These are phyloP conservation scores for Chytridiales sp. DNA, from an alignment of 371 early-diverging fungal species.

Conservation along the genomic window DNA sequence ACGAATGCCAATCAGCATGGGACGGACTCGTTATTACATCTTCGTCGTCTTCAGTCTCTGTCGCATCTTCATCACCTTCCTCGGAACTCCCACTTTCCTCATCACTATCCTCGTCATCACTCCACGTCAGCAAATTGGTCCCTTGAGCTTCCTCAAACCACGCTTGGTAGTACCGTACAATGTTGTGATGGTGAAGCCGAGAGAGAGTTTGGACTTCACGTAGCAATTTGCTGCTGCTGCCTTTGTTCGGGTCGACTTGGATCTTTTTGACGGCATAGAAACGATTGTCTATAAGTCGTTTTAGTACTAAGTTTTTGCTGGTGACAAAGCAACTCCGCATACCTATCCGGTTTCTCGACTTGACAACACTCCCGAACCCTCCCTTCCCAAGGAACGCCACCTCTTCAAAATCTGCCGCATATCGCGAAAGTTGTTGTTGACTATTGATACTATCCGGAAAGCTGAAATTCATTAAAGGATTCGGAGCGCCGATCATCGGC, in stretches of 20 bases:
- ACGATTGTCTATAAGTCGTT: conserved; percentile 77
- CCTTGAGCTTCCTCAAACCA: conserved; percentile 66
- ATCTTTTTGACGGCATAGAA: conserved; percentile 90
- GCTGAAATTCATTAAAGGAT: no score
- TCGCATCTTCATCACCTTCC: conserved; percentile 4
- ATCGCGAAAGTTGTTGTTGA: no score
- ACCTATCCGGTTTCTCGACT: conserved; percentile 71
- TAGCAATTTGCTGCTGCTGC: conserved; percentile 75
- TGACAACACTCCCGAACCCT: conserved; percentile 93
- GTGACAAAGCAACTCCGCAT: neutral
- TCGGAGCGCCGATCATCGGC: no score
- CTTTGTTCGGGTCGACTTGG: conserved; percentile 64
- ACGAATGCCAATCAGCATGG: conserved; percentile 18
- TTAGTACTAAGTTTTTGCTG: neutral
- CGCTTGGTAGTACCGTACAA: conserved; percentile 91
- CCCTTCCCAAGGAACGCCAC: conserved; percentile 89
- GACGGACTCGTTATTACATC: no score
- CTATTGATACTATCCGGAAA: no score
- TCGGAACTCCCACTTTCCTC: conserved; percentile 7
- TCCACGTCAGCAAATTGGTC: neutral
- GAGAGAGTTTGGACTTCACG: conserved; percentile 91
- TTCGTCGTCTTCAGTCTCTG: no score
- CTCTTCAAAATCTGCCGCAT: conserved; percentile 89
- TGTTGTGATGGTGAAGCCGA: conserved; percentile 85
- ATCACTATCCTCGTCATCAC: neutral